Evolutionary conservation across 345 rosid species (phyloP).

Genomic region (Aegle marmelos): DNA sequence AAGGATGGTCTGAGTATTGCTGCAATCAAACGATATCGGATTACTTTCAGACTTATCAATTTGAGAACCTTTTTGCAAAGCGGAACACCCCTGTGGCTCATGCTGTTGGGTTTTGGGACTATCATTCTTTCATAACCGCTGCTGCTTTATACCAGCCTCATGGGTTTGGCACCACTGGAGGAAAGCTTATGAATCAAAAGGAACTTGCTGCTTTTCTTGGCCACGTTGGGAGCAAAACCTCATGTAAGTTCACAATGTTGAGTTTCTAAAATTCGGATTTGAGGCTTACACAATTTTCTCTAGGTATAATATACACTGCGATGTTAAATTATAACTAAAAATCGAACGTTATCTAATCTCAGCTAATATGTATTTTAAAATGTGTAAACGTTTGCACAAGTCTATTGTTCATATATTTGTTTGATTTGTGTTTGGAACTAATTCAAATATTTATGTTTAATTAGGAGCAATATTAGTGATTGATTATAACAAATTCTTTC

Average conservation of each 20-base stretch:
- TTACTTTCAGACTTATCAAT: conserved; percentile 66
- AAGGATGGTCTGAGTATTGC: conserved; percentile 56
- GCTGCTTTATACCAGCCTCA: conserved; percentile 63
- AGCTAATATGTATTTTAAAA: no score
- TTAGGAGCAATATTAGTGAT: no score
- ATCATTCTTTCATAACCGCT: conserved; percentile 67
- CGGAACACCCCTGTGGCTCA: conserved; percentile 76
- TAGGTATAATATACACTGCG: no score
- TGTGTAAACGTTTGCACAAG: accelerated
- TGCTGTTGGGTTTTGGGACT: conserved; percentile 76
- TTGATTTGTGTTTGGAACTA: no score
- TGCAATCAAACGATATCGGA: conserved; percentile 73
- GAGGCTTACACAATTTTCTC: no score
- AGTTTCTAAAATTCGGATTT: no score
- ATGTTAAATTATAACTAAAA: no score
- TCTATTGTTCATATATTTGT: not conserved
- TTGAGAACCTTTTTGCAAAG: conserved; percentile 67
- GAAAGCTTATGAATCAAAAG: conserved; percentile 52
- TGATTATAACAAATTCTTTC: not conserved
- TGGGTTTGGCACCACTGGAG: conserved; percentile 70
- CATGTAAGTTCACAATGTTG: conserved; percentile 36
- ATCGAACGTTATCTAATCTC: not conserved
- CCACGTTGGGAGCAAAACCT: conserved; percentile 85
- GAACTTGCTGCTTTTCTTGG: conserved; percentile 76
- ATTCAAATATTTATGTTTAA: no score